These are phyloP conservation scores for Macrolepiota fuliginosa DNA, from an alignment of 768 basidiomycete species.

Conservation along the genomic window DNA sequence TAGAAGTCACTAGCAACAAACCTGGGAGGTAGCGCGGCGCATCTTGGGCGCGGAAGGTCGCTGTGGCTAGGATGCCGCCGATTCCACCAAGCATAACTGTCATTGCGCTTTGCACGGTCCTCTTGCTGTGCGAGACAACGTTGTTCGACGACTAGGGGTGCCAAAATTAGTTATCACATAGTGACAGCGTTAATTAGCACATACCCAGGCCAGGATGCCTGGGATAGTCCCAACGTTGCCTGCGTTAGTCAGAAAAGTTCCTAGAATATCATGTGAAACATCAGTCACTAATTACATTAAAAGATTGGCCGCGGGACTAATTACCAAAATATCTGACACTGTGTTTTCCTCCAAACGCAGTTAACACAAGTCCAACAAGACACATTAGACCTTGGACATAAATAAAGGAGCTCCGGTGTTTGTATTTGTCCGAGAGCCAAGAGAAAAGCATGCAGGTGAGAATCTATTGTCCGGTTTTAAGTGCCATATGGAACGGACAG, in stretches of 20 bases:
- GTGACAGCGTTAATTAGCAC: constrained; percentile 20
- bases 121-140: constrained; percentile 47
- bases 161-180: neutral
- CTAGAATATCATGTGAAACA: constrained; percentile 19
- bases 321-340: constrained; percentile 42
- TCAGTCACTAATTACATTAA: neutral
- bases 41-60: constrained; percentile 39
- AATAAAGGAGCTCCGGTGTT: constrained; percentile 41
- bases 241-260: constrained; percentile 41
- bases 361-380: constrained; percentile 34
- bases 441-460: constrained; percentile 40
- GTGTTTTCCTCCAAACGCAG: constrained; percentile 35
- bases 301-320: neutral
- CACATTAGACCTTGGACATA: constrained; percentile 35
- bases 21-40: constrained; percentile 44
- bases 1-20: constrained; percentile 13
- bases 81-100: constrained; percentile 40
- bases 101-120: constrained; percentile 35
- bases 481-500: neutral
- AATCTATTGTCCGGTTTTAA: constrained; percentile 22
- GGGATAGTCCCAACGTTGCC: constrained; percentile 43
- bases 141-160: constrained; percentile 38
- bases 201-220: constrained; percentile 37
- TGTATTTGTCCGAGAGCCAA: constrained; percentile 43
- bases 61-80: constrained; percentile 43